Evolutionary conservation across 2,329 filamentous ascomycete genomes (phyloP), one percentile per base, ranked within the genome.

Genomic region (Rugonectria rugulosa): DNA sequence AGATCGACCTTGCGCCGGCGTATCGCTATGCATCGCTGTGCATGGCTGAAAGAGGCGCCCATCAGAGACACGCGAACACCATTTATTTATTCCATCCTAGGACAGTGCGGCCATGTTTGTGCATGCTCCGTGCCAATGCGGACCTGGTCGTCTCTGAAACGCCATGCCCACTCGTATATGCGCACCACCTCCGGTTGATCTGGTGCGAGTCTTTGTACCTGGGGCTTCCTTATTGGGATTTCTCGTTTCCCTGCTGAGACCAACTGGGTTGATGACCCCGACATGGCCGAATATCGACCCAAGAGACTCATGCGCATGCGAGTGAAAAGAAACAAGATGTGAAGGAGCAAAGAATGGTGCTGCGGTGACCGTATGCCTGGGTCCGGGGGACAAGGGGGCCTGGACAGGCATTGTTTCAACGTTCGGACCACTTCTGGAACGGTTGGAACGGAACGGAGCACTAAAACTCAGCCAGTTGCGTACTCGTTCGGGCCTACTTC

Each of bases 131-230:
- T 61, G 47, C 50, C 50, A 53, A 55, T 62, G 61, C 46, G 61
- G 57, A 50, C 58, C 50, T 54, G 42, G 54, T 38, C 42, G 36
- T 43, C 24, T 45, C 38, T 66, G 61, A 66, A 66, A 66, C 61
- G 53, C 42, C 31, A 19, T 17, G 40, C 20, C 23, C 24, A n/a
- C n/a, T n/a, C n/a, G n/a, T n/a, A n/a, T n/a, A n/a, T n/a, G 5
- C 27, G 20, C 27, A 43, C 26, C 36, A 44, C 24, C 12, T 20
- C 10, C 26, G 12, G 37, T 46, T 46, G 12, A 19, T 10, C 14
- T 32, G 29, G 29, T 32, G 29, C n/a, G n/a, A n/a, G n/a, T n/a
- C n/a, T n/a, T n/a, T n/a, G n/a, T n/a, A n/a, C n/a, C n/a, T n/a
- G n/a, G n/a, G n/a, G n/a, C n/a, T n/a, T n/a, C n/a, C n/a, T n/a